Percentiles rank a stretch among this genome's conserved stretches.
These are phyloP conservation scores for Silybum marianum DNA, from an alignment of 129 eudicot species.

Conservation along the genomic window DNA sequence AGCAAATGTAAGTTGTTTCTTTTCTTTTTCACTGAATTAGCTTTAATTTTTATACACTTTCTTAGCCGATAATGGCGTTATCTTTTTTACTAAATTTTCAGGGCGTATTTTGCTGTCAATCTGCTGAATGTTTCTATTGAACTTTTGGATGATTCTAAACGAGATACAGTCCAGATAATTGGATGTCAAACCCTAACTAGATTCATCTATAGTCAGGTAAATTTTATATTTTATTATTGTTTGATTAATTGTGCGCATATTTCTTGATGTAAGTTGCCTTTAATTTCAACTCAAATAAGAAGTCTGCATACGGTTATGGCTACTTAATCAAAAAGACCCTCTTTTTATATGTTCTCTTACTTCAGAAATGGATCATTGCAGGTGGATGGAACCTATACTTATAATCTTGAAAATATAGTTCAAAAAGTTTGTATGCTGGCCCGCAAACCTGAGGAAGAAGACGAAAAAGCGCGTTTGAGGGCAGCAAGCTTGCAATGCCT, in stretches of 20 bases:
- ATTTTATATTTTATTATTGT: not conserved
- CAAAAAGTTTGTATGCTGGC: constrained; percentile 68
- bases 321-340: not conserved
- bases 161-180: constrained; percentile 58
- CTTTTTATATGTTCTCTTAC: constrained; percentile 16
- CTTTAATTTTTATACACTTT: not conserved
- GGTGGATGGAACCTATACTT: constrained; percentile 90
- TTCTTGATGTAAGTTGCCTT: not conserved
- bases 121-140: constrained; percentile 72
- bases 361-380: constrained; percentile 27
- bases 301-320: not conserved
- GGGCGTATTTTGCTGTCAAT: constrained; percentile 87
- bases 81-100: constrained; percentile 33
- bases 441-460: constrained; percentile 55
- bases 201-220: constrained; percentile 88
- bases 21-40: not conserved
- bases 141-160: constrained; percentile 80
- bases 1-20: constrained; percentile 69
- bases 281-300: not conserved
- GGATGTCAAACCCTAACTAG: constrained; percentile 84
- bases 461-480: constrained; percentile 57
- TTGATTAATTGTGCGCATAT: not conserved
- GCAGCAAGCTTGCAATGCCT: constrained; percentile 97
- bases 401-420: constrained; percentile 71
- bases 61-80: not conserved